These are phyloP conservation scores for Seiridium cupressi DNA, from an alignment of 2,329 filamentous ascomycete genomes.

Conservation along the genomic window DNA sequence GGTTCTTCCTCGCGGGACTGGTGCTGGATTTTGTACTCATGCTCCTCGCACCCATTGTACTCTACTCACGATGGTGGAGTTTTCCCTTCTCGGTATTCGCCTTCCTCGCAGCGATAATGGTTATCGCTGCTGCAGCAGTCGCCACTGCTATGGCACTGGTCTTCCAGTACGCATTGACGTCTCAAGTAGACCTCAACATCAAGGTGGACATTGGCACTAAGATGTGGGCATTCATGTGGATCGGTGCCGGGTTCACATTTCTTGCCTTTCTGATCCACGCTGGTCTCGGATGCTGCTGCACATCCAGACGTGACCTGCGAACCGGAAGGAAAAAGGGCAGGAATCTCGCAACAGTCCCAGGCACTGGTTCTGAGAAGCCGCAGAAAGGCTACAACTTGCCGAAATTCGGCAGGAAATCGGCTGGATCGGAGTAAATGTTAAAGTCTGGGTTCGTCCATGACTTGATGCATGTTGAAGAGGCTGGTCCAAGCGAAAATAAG, in stretches of 20 bases:
- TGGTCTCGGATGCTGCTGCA: constrained; percentile 76
- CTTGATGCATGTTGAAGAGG: no score
- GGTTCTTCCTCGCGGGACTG: constrained; percentile 73
- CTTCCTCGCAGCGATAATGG: constrained; percentile 64
- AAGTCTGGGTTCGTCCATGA: neutral
- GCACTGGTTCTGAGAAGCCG: neutral
- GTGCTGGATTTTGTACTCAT: constrained; percentile 72
- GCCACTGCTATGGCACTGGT: constrained; percentile 83
- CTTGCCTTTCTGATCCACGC: constrained; percentile 73
- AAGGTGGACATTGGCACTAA: constrained; percentile 63
- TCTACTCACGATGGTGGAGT: constrained; percentile 57
- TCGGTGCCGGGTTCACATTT: constrained; percentile 64
- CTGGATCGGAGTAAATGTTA: neutral
- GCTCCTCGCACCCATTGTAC: constrained; percentile 58
- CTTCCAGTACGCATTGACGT: constrained; percentile 73
- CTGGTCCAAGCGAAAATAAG: no score
- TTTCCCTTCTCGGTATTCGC: constrained; percentile 67
- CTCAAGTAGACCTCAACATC: constrained; percentile 75
- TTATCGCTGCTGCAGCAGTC: constrained; percentile 68
- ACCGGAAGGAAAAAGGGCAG: constrained; percentile 31
- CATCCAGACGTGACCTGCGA: constrained; percentile 50
- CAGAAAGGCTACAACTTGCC: neutral
- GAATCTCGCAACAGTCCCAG: neutral
- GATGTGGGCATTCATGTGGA: constrained; percentile 92
- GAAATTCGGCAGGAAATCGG: neutral